Percentiles rank a stretch among this genome's conserved stretches.
Conservation (phyloP, 768 basidiomycete genomes). For the Tylopilus felleus region DNA sequence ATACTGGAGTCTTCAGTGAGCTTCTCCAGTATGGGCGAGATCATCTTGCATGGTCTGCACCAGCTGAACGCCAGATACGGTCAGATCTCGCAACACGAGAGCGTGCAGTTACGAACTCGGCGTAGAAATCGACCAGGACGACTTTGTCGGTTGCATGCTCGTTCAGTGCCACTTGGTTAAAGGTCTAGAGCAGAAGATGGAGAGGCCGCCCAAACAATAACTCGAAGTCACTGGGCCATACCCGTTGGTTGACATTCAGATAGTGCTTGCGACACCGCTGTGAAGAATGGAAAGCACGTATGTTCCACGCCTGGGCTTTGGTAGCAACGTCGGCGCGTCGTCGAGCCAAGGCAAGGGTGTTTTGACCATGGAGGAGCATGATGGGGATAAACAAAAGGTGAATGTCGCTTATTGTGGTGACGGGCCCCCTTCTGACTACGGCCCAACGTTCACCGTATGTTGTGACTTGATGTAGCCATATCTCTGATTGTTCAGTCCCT, state of each 20-base stretch:
- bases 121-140: conserved; percentile 77
- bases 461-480: too few species aligned
- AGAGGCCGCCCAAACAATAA: background rate
- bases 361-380: conserved; percentile 18
- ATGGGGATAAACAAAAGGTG: background rate
- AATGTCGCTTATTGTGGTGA: background rate
- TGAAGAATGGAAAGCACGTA: conserved; percentile 42
- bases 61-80: conserved; percentile 44
- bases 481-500: too few species aligned
- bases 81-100: conserved; percentile 3
- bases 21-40: conserved; percentile 67
- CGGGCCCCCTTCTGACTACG: too few species aligned
- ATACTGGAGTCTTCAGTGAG: conserved; percentile 44
- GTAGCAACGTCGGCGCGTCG: conserved; percentile 2
- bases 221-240: conserved; percentile 15
- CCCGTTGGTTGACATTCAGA: conserved; percentile 43
- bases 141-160: conserved; percentile 43
- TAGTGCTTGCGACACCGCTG: conserved; percentile 35
- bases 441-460: too few species aligned
- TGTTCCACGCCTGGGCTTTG: conserved; percentile 23
- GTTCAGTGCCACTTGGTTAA: conserved; percentile 30
- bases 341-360: conserved; percentile 1
- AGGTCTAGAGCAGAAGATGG: conserved; percentile 30
- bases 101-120: conserved; percentile 52
- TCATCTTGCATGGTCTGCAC: conserved; percentile 72